Percentiles rank a stretch among this genome's conserved stretches.
phyloP scores from a whole-genome alignment of 2,329 filamentous ascomycete genomes.

The Aspergillus sp. region DNA sequence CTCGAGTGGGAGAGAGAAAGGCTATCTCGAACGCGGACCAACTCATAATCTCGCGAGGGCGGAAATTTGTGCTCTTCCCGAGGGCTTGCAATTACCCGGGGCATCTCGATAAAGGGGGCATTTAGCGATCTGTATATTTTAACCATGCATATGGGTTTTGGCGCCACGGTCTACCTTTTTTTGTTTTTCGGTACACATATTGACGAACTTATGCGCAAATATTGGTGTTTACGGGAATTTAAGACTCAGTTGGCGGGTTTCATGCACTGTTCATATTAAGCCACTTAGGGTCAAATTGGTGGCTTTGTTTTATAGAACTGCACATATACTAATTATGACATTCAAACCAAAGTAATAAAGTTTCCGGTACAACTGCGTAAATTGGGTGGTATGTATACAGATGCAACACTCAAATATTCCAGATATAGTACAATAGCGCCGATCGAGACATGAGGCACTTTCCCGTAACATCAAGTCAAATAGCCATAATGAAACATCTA shows the following conservation, averaged over 20 bases:
- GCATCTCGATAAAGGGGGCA: background rate
- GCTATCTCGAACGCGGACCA: background rate
- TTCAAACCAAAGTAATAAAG: background rate
- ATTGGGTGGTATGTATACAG: slow-evolving; percentile 7
- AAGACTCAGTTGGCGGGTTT: background rate
- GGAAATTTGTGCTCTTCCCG: background rate
- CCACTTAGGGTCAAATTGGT: background rate
- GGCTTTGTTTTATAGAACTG: slow-evolving; percentile 15
- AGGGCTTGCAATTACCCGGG: background rate
- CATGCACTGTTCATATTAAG: background rate
- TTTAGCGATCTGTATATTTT: background rate
- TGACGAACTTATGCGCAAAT: background rate
- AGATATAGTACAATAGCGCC: slow-evolving; percentile 11
- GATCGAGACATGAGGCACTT: background rate
- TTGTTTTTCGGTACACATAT: background rate
- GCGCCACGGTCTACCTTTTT: background rate
- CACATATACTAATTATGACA: slow-evolving; percentile 10
- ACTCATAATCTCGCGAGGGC: background rate
- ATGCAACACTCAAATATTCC: background rate
- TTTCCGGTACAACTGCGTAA: background rate
- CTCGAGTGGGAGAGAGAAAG: slow-evolving; percentile 4
- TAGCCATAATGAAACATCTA: slow-evolving; percentile 22
- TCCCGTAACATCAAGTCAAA: background rate
- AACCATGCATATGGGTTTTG: background rate
- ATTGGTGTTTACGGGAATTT: slow-evolving; percentile 1